Base-by-base conservation (phyloP, 1,284 basidiomycete species). In the Pseudomicrostroma phylloplanum region DNA sequence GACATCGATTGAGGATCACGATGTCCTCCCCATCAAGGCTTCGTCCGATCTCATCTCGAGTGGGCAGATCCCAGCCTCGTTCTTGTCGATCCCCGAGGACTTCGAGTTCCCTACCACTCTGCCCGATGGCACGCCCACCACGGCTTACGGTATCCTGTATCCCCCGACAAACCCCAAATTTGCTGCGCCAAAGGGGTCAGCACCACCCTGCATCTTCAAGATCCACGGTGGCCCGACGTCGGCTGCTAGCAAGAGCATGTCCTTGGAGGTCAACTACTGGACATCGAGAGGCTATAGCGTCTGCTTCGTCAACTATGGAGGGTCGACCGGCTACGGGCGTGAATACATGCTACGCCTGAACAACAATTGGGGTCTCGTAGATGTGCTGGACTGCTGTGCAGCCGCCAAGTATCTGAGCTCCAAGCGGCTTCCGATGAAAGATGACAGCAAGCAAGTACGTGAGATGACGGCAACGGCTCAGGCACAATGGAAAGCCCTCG, bases 141-240 rank as follows among this genome's bases (percentile, higher is more conserved):
- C 59, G 0, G 72, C 71, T 0, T 71, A 89, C 74, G 84, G 85
- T 6, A 76, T 88, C 15, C 86, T 83, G 67, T 88, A 86, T 64
- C 81, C 84, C 2, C 88, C 88, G 0, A 81, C 80, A 25, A 89
- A 88, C 67, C 85, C 85, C 0, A 77, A 81, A 0, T 88, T 85
- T 70, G 66, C 73, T 0, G 84, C 82, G 0, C 78, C 83, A 3
- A 70, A 75, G 0, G 82, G 81, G 1, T 85, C 87, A 72, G 82
- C 82, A 21, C 88, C 88, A 0, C 88, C 88, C 0, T 86, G 85
- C 66, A 81, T 89, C 15, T 80, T 88, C 7, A 77, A 81, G 49
- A 82, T 84, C 0, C 88, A 89, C 67, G 88, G 88, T 2, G 88
- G 88, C 0, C 88, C 88, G 0, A 89, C 87, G 0, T 68, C 67